Evolutionary conservation across 305 asterid species (phyloP), one percentile per base, ranked within the genome.

Genomic region (Monarda citriodora): DNA sequence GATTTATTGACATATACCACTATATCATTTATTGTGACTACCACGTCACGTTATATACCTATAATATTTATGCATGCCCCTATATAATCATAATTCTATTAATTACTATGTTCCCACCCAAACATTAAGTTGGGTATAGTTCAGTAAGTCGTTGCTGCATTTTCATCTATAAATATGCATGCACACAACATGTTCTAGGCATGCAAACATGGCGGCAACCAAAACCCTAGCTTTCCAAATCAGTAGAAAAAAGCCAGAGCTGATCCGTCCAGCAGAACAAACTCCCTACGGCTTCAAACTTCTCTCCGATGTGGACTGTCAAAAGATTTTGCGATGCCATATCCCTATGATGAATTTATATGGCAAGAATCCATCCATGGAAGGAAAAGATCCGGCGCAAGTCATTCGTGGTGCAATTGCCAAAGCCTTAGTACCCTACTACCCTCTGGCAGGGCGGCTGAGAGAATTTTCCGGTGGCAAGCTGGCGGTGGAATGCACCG

Each of bases 301-400:
- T 21, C 86, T 89, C 22, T 86, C 97, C 16, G 95, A 89, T 53
- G 68, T 86, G 47, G 95, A 89, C 53, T 80, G 80, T 63, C 93
- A 84, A 42, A 79, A 78, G 7, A 71, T 82, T 12, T 84, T 82
- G 5, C 81, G 91, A 4, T 71, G 71, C 52, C 88, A 79, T 25
- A 64, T 82, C 20, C 90, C 96, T 0, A 65, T 74, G 1, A 82
- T 87, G n/a, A 76, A 78, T 4, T 87, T 87, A 63, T 87, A 82
- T 67, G 60, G 31, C 3, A 55, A 23, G 2, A 56, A 63, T 16
- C 66, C 48, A 18, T 56, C 70, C 15, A 38, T 26, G 59, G 53
- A 51, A 1, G 60, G 54, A 2, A 61, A 25, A 34, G 85, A 83
- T 53, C 91, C 87, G 0, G 83, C 51, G 8, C 46, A 42, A 13